Evolutionary conservation across 2,329 filamentous ascomycete genomes (phyloP), one percentile per base, ranked within the genome.

Genomic region (Fusarium circinatum): DNA sequence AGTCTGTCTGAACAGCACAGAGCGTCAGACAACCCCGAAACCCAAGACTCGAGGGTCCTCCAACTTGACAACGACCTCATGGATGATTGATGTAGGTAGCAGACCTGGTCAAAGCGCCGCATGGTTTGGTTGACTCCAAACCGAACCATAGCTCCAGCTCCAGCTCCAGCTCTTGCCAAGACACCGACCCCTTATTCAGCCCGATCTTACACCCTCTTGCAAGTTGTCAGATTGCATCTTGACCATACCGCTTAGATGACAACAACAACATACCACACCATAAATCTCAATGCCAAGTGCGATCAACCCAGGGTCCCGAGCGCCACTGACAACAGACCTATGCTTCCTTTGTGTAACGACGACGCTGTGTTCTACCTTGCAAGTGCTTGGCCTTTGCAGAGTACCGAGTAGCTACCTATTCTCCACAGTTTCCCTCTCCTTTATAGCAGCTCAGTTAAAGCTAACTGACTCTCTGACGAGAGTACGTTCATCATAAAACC

Each of bases 231-330:
- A 28, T 52, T 39, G 26, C 51, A 44, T 36, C 44, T 52, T 47
- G 28, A 38, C 62, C 39, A 64, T 26, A 44, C 56, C 13, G 20
- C 42, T 49, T 44, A 44, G 30, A 45, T 24, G 30, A 44, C 44
- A 36, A 56, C 28, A 20, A 32, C 24, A 48, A 26, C 24, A 38
- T 26, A 41, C 26, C 47, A 57, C 36, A 42, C 39, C 67, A 70
- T 41, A 24, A 24, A 38, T 47, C 45, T 22, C 13, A 52, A 58
- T 69, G 58, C 58, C 65, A 69, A 69, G 65, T 52, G 20, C 65
- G 51, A 69, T 69, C 44, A 38, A n/a, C 28, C 39, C 30, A 55
- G 51, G 44, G 24, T 38, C n/a, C 22, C 18, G 22, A 32, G 28
- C 44, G 38, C 42, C 48, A 63, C 42, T 49, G n/a, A 49, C 34